Evolutionary conservation across 768 basidiomycete species (phyloP).

Genomic region (Sarcodon aspratus): DNA sequence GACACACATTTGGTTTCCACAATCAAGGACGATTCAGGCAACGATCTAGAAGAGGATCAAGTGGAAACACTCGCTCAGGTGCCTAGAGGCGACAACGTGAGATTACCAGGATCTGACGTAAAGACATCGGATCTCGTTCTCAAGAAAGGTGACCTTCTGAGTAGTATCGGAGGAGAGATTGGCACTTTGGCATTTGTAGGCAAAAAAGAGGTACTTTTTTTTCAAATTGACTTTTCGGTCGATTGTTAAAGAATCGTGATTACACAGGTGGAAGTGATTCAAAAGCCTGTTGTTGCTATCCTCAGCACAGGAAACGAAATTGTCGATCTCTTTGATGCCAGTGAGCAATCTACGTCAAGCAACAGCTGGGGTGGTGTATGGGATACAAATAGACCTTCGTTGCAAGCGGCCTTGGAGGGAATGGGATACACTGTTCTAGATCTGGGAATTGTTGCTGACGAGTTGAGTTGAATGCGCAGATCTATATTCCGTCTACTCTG

Average conservation of each 20-base stretch:
- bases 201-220: conserved; percentile 42
- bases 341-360: background rate
- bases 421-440: conserved; percentile 73
- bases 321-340: conserved; percentile 40
- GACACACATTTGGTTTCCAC: conserved; percentile 70
- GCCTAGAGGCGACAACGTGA: conserved; percentile 56
- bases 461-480: conserved; percentile 27
- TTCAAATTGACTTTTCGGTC: background rate
- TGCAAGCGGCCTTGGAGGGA: conserved; percentile 56
- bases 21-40: conserved; percentile 22
- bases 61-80: conserved; percentile 60
- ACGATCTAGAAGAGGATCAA: conserved; percentile 53
- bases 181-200: conserved; percentile 79
- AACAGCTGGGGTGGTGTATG: conserved; percentile 57
- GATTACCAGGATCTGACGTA: conserved; percentile 67
- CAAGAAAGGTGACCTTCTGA: conserved; percentile 47
- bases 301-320: conserved; percentile 85
- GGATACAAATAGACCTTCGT: conserved; percentile 80
- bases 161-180: conserved; percentile 66
- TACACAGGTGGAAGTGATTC: conserved; percentile 52
- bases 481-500: background rate
- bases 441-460: conserved; percentile 69
- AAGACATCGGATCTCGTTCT: conserved; percentile 55
- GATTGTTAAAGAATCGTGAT: background rate
- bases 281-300: conserved; percentile 67